Evolutionary conservation across 345 rosid genomes (phyloP).

Genomic region (Zanthoxylum bungeanum): DNA sequence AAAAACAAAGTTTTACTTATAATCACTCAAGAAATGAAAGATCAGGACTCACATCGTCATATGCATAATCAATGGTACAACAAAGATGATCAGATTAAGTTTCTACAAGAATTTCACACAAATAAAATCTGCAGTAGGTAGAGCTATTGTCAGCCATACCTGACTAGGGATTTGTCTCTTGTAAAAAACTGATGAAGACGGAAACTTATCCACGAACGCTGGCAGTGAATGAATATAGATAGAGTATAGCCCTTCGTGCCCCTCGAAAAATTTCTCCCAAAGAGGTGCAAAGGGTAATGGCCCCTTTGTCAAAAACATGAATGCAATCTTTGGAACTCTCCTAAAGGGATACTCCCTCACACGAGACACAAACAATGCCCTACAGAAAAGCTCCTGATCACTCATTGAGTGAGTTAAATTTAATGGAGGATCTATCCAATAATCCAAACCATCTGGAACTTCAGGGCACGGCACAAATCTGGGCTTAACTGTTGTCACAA

Average conservation of each 20-base stretch:
- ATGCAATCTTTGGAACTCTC: slow-evolving; percentile 84
- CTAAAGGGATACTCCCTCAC: slow-evolving; percentile 63
- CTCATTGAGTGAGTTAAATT: slow-evolving; percentile 67
- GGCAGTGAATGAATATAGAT: slow-evolving; percentile 84
- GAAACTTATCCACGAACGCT: slow-evolving; percentile 55
- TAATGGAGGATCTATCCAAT: slow-evolving; percentile 60
- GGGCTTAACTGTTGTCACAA: slow-evolving; percentile 42
- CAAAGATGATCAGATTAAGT: neutral
- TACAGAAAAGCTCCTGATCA: slow-evolving; percentile 80
- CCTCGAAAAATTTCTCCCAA: slow-evolving; percentile 91
- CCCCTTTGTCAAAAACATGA: slow-evolving; percentile 95
- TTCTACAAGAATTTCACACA: neutral
- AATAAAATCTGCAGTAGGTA: neutral
- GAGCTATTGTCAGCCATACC: slow-evolving; percentile 34
- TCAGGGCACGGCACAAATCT: slow-evolving; percentile 49
- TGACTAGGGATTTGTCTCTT: slow-evolving; percentile 82
- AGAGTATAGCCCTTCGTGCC: slow-evolving; percentile 70
- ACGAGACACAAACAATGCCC: slow-evolving; percentile 72
- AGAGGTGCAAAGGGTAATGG: slow-evolving; percentile 84
- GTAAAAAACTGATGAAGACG: slow-evolving; percentile 59
- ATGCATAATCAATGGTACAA: slow-evolving; percentile 1
- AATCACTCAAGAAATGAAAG: neutral
- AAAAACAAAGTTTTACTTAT: neutral
- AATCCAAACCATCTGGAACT: slow-evolving; percentile 36
- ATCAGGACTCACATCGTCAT: neutral